Percentiles rank a stretch among this genome's conserved stretches.
These are phyloP conservation scores for Boeremia lycopersici DNA, from an alignment of 2,329 filamentous ascomycete genomes.

Conservation along the genomic window DNA sequence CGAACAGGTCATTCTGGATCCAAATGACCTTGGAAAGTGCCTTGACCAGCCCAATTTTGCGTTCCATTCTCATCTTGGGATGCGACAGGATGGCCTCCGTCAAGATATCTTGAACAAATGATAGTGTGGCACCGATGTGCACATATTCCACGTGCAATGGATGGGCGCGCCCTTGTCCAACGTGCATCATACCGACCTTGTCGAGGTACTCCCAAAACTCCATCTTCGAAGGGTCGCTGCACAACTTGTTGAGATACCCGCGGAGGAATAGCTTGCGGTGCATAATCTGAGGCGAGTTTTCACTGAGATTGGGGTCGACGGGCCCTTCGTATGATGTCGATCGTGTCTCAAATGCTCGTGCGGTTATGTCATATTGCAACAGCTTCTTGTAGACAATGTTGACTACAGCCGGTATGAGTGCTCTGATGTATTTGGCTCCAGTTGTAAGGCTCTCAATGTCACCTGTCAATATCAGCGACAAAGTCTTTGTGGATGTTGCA, in stretches of 20 bases:
- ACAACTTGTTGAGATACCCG: slow-evolving; percentile 77
- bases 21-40: slow-evolving; percentile 82
- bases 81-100: slow-evolving; percentile 77
- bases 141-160: slow-evolving; percentile 81
- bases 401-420: slow-evolving; percentile 81
- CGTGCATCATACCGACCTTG: slow-evolving; percentile 86
- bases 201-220: slow-evolving; percentile 85
- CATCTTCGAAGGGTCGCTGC: slow-evolving; percentile 74
- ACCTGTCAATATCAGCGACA: slow-evolving; percentile 44
- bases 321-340: slow-evolving; percentile 69
- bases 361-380: slow-evolving; percentile 80
- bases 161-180: slow-evolving; percentile 73
- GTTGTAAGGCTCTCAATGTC: slow-evolving; percentile 73
- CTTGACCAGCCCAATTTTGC: slow-evolving; percentile 75
- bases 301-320: slow-evolving; percentile 66
- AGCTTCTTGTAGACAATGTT: slow-evolving; percentile 86
- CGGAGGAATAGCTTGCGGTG: slow-evolving; percentile 78
- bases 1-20: slow-evolving; percentile 87
- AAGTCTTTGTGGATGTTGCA: no score
- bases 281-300: slow-evolving; percentile 75
- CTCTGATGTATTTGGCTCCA: slow-evolving; percentile 77
- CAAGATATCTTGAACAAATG: slow-evolving; percentile 78
- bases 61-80: slow-evolving; percentile 67
- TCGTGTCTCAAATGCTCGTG: slow-evolving; percentile 71
- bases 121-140: slow-evolving; percentile 74